Evolutionary conservation across 305 asterid species (phyloP).

Genomic region (Fraxinus greggii): DNA sequence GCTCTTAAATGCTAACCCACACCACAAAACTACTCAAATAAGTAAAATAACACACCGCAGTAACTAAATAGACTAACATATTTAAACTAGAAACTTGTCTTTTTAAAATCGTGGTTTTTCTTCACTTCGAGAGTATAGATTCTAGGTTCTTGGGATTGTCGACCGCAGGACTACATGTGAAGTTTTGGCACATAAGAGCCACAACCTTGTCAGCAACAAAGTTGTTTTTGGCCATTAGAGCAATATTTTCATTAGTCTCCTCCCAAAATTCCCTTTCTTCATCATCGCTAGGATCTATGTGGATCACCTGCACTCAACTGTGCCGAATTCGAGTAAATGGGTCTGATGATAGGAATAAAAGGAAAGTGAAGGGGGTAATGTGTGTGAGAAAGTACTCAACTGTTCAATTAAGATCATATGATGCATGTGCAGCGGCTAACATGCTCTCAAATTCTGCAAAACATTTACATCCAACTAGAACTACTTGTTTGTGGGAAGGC

Average conservation of each 20-base stretch:
- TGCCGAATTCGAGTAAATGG: not conserved
- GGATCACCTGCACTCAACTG: slow-evolving; percentile 60
- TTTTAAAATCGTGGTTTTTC: not conserved
- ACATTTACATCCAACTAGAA: slow-evolving; percentile 39
- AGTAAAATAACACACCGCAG: too few relatives aligned
- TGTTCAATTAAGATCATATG: slow-evolving; percentile 47
- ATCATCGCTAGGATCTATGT: slow-evolving; percentile 55
- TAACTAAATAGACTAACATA: not conserved
- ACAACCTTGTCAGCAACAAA: slow-evolving; percentile 39
- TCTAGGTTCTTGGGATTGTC: slow-evolving; percentile 42
- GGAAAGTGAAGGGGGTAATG: not conserved
- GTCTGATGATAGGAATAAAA: not conserved
- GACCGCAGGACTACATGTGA: slow-evolving; percentile 67
- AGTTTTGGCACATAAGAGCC: slow-evolving; percentile 78
- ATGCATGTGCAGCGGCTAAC: too few relatives aligned
- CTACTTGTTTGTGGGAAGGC: slow-evolving; percentile 72
- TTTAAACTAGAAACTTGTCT: not conserved
- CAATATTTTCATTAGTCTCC: slow-evolving; percentile 27
- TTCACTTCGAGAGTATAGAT: slow-evolving; percentile 41
- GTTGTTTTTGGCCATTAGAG: slow-evolving; percentile 59
- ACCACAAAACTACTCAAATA: too few relatives aligned
- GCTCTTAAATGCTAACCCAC: too few relatives aligned
- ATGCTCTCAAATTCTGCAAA: too few relatives aligned
- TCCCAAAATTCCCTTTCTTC: slow-evolving; percentile 82
- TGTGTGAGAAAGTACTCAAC: slow-evolving; percentile 32